These are phyloP conservation scores for Paragyromitra xinjiangensis DNA, from an alignment of 495 filamentous ascomycete genomes.

Conservation along the genomic window DNA sequence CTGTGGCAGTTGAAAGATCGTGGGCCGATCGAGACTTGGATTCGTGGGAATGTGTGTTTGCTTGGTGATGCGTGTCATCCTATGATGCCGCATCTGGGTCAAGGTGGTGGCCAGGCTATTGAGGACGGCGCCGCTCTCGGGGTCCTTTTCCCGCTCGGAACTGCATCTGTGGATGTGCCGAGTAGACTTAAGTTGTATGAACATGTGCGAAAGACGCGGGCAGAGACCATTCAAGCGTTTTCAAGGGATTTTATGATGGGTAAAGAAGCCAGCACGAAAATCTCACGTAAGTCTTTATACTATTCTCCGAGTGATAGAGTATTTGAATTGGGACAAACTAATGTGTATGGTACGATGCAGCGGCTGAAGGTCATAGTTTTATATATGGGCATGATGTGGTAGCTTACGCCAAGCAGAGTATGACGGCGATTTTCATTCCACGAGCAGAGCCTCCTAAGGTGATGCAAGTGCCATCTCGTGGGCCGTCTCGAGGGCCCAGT, in stretches of 20 bases:
- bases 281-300: conserved; percentile 19
- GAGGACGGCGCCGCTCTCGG: conserved; percentile 70
- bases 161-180: conserved; percentile 59
- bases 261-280: background rate
- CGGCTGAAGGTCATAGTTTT: conserved; percentile 17
- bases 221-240: conserved; percentile 67
- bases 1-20: conserved; percentile 71
- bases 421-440: conserved; percentile 41
- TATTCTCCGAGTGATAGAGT: background rate
- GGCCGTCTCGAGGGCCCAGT: conserved; percentile 3
- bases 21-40: conserved; percentile 66
- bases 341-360: background rate
- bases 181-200: conserved; percentile 67
- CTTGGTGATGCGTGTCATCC: conserved; percentile 73
- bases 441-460: background rate
- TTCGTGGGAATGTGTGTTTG: conserved; percentile 63
- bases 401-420: conserved; percentile 43
- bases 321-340: background rate
- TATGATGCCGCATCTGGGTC: conserved; percentile 66
- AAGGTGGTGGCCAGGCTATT: conserved; percentile 67
- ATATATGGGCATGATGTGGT: conserved; percentile 36
- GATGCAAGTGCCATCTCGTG: background rate
- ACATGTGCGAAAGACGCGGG: conserved; percentile 64
- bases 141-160: conserved; percentile 64
- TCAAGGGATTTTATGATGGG: conserved; percentile 55